Evolutionary conservation across 1,284 basidiomycete species (phyloP).

Genomic region (Megacollybia platyphylla): DNA sequence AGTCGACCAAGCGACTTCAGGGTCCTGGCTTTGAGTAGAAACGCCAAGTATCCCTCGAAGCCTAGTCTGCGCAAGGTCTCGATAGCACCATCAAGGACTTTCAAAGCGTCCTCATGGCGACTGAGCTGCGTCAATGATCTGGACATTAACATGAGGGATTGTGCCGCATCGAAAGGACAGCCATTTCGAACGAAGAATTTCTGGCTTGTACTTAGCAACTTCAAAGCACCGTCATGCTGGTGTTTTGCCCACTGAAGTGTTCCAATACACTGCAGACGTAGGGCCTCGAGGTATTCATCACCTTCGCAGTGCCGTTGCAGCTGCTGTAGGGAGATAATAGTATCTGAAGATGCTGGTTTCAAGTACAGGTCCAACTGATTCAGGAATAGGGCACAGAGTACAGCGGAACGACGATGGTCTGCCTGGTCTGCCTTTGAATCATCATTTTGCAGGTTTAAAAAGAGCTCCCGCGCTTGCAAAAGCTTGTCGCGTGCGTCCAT

Average conservation of each 20-base stretch:
- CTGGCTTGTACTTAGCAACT: background rate
- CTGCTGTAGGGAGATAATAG: too few species aligned
- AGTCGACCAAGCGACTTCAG: background rate
- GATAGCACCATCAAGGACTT: background rate
- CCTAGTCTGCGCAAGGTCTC: slow-evolving; percentile 1
- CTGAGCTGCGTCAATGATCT: background rate
- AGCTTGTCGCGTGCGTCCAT: slow-evolving; percentile 1
- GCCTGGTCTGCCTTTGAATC: too few species aligned
- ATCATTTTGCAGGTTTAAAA: too few species aligned
- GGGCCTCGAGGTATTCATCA: too few species aligned
- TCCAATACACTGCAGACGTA: too few species aligned
- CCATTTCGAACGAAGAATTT: background rate
- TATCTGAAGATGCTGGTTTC: too few species aligned
- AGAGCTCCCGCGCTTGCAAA: background rate
- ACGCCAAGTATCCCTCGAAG: slow-evolving; percentile 2
- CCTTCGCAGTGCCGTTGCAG: too few species aligned
- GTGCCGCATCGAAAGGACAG: slow-evolving; percentile 2
- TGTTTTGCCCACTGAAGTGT: too few species aligned
- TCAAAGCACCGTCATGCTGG: too few species aligned
- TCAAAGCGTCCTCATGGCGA: slow-evolving; percentile 1
- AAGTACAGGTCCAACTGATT: too few species aligned
- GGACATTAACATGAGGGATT: slow-evolving; percentile 1
- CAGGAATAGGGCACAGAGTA: too few species aligned
- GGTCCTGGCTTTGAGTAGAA: slow-evolving; percentile 1
- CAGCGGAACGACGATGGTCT: too few species aligned